These are phyloP conservation scores for Coemansia sp. DNA, from an alignment of 192 early-diverging fungal genomes.

Conservation along the genomic window DNA sequence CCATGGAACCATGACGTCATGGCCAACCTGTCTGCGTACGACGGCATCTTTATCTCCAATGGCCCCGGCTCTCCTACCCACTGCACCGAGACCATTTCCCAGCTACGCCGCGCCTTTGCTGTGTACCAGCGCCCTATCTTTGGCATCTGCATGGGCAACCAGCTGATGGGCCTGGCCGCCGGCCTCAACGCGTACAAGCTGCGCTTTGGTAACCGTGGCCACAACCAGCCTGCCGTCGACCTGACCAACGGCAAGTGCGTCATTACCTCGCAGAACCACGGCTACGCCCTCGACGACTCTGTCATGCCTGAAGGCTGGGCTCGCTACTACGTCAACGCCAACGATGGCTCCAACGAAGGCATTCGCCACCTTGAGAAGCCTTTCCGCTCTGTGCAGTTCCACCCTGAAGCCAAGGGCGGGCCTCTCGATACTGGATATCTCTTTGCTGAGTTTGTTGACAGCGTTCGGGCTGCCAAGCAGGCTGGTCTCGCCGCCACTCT, in stretches of 20 bases:
- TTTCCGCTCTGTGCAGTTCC: constrained; percentile 89
- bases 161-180: constrained; percentile 87
- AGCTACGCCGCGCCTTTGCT: constrained; percentile 62
- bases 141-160: constrained; percentile 98
- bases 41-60: constrained; percentile 92
- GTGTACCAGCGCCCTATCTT: constrained; percentile 80
- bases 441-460: constrained; percentile 76
- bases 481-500: constrained; percentile 15
- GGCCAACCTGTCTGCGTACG: constrained; percentile 62
- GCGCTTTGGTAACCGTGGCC: constrained; percentile 92
- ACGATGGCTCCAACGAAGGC: constrained; percentile 94
- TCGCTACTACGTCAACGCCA: constrained; percentile 90
- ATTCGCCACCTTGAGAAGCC: constrained; percentile 74
- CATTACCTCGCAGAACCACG: constrained; percentile 97
- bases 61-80: constrained; percentile 83
- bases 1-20: constrained; percentile 83
- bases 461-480: constrained; percentile 58
- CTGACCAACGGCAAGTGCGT: constrained; percentile 74
- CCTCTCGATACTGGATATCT: constrained; percentile 90
- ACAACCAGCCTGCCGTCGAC: constrained; percentile 91
- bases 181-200: constrained; percentile 85
- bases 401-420: constrained; percentile 93
- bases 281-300: constrained; percentile 76
- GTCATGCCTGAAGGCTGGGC: constrained; percentile 70
- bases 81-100: constrained; percentile 65